Evolutionary conservation across 495 filamentous ascomycete species (phyloP), one percentile per base, ranked within the genome.

Genomic region (Podospora sp.): DNA sequence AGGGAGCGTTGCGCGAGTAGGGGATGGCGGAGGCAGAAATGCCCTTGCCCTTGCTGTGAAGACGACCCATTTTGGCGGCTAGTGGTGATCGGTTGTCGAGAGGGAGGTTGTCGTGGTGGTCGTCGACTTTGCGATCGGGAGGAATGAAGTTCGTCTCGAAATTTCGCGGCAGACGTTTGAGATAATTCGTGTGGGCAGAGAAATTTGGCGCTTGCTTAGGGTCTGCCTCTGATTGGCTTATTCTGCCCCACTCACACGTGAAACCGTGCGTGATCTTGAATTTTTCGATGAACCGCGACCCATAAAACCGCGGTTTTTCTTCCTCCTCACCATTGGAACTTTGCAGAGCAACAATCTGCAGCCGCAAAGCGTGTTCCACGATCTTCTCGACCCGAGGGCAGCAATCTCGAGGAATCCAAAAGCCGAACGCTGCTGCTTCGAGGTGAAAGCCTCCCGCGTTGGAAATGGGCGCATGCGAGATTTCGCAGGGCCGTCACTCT

Each of bases 1-100:
- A 84, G 25, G 95, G 94, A 64, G 92, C 80, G 67, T 88, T 90
- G 84, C 96, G 94, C 62, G 92, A 96, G 89, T 98, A 98, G 68
- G 96, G 96, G 83, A 97, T 86, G 73, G 96, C 92, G 65, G 92
- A 96, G 83, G 91, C 83, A 63, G 92, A 90, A 80, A 98, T 98
- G 81, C 96, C 96, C 90, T 99, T 99, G 84, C 96, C 95, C 76
- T 97, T 97, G 87, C 87, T 91, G 91, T 99, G 96, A 87, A 99
- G 89, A 84, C 95, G 90, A 90, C 94, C 94, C 94, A 97, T 97
- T 78, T 78, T 91, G 75, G 74, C 74, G 83, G 74, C 79, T 75
- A 72, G 66, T 69, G 70, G 70, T 76, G 72, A 62, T 70, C 68
- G 72, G 77, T 73, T 70, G 73, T 73, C 67, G 69, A 62, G 69